phyloP scores from a whole-genome alignment of 2,329 filamentous ascomycete species.

The Aspergillus sp. region DNA sequence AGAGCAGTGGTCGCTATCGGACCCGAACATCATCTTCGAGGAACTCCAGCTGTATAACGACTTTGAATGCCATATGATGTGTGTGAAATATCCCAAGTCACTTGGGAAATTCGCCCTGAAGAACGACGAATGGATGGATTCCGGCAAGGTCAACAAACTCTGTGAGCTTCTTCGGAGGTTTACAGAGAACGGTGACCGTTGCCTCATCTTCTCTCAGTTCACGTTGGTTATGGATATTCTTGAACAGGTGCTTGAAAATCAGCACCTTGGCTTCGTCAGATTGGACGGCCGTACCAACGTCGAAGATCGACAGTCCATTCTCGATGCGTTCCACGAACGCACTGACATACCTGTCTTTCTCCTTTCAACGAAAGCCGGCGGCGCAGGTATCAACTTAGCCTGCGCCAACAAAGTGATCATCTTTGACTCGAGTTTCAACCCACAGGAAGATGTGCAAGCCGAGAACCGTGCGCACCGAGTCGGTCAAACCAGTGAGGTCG shows the following conservation, averaged over 20 bases:
- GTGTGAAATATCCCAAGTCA: conserved; percentile 50
- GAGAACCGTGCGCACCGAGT: conserved; percentile 96
- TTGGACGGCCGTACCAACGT: conserved; percentile 83
- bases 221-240: conserved; percentile 88
- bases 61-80: conserved; percentile 61
- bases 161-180: conserved; percentile 71
- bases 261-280: conserved; percentile 74
- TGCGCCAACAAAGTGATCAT: conserved; percentile 97
- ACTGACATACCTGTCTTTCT: conserved; percentile 82
- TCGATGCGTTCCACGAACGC: conserved; percentile 80
- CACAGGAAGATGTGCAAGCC: conserved; percentile 96
- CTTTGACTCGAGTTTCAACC: conserved; percentile 96
- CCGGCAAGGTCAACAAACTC: conserved; percentile 83
- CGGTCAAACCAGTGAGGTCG: conserved; percentile 84
- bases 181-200: conserved; percentile 76
- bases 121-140: conserved; percentile 64
- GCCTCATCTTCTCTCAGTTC: conserved; percentile 91
- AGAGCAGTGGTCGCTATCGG: conserved; percentile 52
- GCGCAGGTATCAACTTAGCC: conserved; percentile 95
- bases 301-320: conserved; percentile 76
- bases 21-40: conserved; percentile 52
- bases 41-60: conserved; percentile 58
- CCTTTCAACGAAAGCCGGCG: conserved; percentile 87
- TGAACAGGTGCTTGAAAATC: conserved; percentile 71
- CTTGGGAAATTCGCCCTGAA: conserved; percentile 57